A percentile compares a stretch with the other conserved stretches of the same genome.
phyloP scores from a whole-genome alignment of 495 filamentous ascomycete genomes.

The Daldinia bambusicola region DNA sequence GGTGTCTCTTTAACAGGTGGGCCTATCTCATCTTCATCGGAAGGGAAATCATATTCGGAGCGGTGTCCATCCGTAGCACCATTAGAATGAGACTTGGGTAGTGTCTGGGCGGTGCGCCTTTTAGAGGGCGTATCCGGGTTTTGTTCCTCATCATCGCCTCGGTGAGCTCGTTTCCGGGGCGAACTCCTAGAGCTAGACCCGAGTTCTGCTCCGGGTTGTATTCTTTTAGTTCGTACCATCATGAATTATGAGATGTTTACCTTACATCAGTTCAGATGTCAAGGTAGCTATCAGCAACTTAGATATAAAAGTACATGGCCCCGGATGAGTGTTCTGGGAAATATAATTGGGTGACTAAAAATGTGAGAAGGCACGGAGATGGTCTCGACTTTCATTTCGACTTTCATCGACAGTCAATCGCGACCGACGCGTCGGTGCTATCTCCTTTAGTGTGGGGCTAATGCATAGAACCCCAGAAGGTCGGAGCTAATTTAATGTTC shows the following conservation, averaged over 20 bases:
- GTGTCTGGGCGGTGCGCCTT: conserved; percentile 16
- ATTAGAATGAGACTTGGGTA: not conserved
- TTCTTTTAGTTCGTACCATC: conserved; percentile 48
- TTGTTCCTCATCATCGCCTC: conserved; percentile 21
- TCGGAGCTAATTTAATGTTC: not conserved
- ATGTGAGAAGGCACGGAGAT: not conserved
- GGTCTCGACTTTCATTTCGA: not conserved
- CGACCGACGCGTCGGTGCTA: not conserved
- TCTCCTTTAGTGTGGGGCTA: not conserved
- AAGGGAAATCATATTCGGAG: conserved; percentile 48
- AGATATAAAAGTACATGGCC: not conserved
- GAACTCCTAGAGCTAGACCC: conserved; percentile 30
- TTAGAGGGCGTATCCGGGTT: conserved; percentile 24
- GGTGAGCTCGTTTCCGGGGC: conserved; percentile 42
- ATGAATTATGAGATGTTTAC: conserved; percentile 26
- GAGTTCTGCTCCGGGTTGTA: conserved; percentile 30
- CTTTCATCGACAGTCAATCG: not conserved
- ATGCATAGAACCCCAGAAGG: not conserved
- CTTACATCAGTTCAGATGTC: not conserved
- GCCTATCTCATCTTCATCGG: conserved; percentile 35
- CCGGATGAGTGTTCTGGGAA: not conserved
- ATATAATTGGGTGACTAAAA: not conserved
- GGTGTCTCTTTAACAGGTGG: conserved; percentile 36
- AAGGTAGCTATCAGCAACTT: too few relatives aligned
- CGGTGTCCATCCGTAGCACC: conserved; percentile 9